Evolutionary conservation across 345 rosid species (phyloP).

Genomic region (Boechera stricta): DNA sequence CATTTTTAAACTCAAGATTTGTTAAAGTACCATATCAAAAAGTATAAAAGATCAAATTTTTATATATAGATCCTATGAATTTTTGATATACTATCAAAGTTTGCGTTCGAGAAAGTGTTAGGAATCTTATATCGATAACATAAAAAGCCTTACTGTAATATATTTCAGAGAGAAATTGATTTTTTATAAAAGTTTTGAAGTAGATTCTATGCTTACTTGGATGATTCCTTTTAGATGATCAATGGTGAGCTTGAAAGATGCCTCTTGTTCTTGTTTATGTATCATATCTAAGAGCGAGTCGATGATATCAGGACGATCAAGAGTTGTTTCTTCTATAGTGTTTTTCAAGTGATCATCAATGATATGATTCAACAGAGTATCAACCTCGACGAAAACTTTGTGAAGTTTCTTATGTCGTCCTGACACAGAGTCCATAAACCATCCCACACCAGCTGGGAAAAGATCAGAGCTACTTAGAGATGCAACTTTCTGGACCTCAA

Average conservation of each 20-base stretch:
- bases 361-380: slow-evolving; percentile 6
- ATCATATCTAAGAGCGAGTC: slow-evolving; percentile 13
- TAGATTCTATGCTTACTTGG: background rate
- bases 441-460: slow-evolving; percentile 8
- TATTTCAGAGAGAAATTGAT: too few species aligned
- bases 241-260: background rate
- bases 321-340: background rate
- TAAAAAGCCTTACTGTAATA: background rate
- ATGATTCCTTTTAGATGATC: slow-evolving; percentile 18
- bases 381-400: background rate
- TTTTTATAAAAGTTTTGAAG: too few species aligned
- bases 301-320: slow-evolving; percentile 34
- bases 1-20: background rate
- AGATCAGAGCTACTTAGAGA: background rate
- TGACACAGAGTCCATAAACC: slow-evolving; percentile 10
- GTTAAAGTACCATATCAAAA: background rate
- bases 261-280: slow-evolving; percentile 1
- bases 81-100: too few species aligned
- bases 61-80: background rate
- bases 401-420: slow-evolving; percentile 3
- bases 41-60: too few species aligned
- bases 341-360: slow-evolving; percentile 21
- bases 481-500: background rate
- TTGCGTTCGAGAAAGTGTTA: too few species aligned
- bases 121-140: background rate